These are phyloP conservation scores for Pyrenula massariospora DNA, from an alignment of 495 filamentous ascomycete species.

Conservation along the genomic window DNA sequence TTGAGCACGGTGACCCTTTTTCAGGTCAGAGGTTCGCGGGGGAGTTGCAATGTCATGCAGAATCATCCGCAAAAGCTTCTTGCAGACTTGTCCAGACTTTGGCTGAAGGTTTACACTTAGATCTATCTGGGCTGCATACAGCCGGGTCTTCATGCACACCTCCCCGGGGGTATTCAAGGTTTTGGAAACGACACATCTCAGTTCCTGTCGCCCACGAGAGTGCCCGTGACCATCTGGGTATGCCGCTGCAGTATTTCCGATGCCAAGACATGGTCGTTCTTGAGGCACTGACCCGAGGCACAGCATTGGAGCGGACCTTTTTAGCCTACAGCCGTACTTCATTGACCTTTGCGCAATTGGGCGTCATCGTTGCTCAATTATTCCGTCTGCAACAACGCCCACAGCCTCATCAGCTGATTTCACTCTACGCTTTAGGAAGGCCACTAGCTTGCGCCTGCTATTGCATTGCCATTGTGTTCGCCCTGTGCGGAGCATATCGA, in stretches of 20 bases:
- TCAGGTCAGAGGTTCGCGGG: too few relatives aligned
- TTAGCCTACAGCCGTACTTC: constrained; percentile 69
- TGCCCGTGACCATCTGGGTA: background rate
- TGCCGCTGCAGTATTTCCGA: background rate
- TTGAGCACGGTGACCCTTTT: too few relatives aligned
- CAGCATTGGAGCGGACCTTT: constrained; percentile 52
- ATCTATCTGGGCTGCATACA: background rate
- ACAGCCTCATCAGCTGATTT: constrained; percentile 21
- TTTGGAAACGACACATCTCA: background rate
- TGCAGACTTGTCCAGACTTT: too few relatives aligned
- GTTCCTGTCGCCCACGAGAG: background rate
- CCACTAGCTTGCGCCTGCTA: constrained; percentile 52
- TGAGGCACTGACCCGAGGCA: background rate
- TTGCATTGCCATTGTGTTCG: constrained; percentile 41
- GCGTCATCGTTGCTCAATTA: constrained; percentile 56
- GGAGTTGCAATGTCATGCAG: too few relatives aligned
- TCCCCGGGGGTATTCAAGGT: background rate
- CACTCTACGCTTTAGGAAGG: constrained; percentile 52
- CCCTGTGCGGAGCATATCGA: constrained; percentile 46
- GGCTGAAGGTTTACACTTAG: too few relatives aligned
- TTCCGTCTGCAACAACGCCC: constrained; percentile 41
- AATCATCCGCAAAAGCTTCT: too few relatives aligned
- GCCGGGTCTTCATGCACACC: background rate
- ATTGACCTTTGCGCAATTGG: constrained; percentile 52
- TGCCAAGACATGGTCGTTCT: background rate